phyloP scores from a whole-genome alignment of 257 asterid genomes.

The Apocynum venetum region DNA sequence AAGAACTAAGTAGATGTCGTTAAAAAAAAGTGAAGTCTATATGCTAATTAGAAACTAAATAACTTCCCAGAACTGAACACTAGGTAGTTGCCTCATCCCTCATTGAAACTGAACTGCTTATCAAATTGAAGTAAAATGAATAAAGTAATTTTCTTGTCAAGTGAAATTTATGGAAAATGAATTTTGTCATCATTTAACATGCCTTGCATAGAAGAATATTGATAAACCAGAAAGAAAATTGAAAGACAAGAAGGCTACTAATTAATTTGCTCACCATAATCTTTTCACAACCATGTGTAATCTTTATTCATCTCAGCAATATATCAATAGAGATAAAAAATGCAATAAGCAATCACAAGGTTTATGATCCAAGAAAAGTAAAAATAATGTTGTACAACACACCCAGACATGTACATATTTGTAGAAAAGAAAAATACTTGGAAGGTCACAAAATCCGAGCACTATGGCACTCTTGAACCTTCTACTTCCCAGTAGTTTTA shows the following conservation, averaged over 20 bases:
- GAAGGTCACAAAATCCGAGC: background rate
- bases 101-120: background rate
- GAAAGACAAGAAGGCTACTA: background rate
- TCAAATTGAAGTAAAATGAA: background rate
- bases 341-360: background rate
- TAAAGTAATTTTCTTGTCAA: background rate
- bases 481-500: slow-evolving; percentile 19
- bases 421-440: background rate
- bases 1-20: too few relatives aligned
- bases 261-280: background rate
- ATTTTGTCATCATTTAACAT: background rate
- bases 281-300: background rate
- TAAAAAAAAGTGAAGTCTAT: background rate
- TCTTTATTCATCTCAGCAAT: background rate
- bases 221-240: background rate
- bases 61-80: background rate
- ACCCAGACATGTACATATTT: slow-evolving; percentile 3
- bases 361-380: background rate
- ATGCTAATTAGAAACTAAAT: background rate
- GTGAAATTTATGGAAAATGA: background rate
- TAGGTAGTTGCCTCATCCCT: background rate
- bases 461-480: background rate
- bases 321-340: background rate
- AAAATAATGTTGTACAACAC: background rate
- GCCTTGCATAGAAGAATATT: background rate